Base-by-base conservation (phyloP, 176 grass and related monocot species). In the Cenchrus americanus region DNA sequence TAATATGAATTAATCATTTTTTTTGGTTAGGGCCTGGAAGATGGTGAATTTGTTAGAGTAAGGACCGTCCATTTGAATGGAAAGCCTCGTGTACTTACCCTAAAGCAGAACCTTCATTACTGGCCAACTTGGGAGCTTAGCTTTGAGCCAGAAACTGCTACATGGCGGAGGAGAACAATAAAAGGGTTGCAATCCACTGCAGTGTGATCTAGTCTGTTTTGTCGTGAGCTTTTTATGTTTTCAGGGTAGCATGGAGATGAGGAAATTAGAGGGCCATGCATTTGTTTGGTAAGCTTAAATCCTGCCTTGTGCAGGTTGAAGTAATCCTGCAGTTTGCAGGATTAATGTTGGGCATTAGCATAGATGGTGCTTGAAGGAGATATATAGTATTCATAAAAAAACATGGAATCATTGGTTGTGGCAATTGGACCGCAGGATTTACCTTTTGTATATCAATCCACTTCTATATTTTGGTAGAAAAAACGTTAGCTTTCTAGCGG, bases 101-200 rank as follows among this genome's bases (percentile, higher is more conserved):
- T 99, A 77, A 99, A 99, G 78, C 96, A 99, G 86, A 89, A 99
- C 71, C 88, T 99, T 91, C 97, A 94, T 84, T 99, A 99, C 79
- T 99, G 97, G 97, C 97, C 97, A 4, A 94, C 93, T 4, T 99
- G 97, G 97, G 93, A 99, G 43, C 93, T 99, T 72, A 92, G 65
- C 59, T 99, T 99, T 73, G 89, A 99, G 78, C 93, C 89, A 50
- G 97, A 94, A 71, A 94, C 81, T 22, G 91, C 94, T 47, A 94
- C 87, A 60, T 99, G 97, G 97, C 71, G 88, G 19, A 72, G 97
- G 85, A 94, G 83, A 81, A 91, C 62, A 70, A 99, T 99, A 69
- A 99, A 99, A 77, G 86, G 87, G 8, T 84, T 99, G 87, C 77
- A 94, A 81, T 71, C 80, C 75, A 75, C 49, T 23, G 51, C 18